Evolutionary conservation across 2,329 filamentous ascomycete genomes (phyloP).

Genomic region (Xylariaceae sp.): DNA sequence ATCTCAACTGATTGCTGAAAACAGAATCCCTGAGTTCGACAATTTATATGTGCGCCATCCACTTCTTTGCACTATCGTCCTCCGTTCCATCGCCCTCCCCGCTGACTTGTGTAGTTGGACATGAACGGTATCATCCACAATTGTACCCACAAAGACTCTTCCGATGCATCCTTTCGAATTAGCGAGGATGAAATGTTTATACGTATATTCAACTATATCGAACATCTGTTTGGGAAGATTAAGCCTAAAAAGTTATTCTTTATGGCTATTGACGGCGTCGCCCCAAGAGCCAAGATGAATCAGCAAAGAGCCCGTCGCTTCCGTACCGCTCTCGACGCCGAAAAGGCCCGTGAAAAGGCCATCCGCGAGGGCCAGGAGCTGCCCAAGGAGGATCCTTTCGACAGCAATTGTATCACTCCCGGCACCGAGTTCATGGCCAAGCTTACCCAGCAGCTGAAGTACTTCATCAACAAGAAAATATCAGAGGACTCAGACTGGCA

Average conservation of each 20-base stretch:
- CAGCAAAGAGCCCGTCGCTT: conserved; percentile 95
- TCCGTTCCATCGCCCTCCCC: conserved; percentile 20
- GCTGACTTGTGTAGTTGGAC: conserved; percentile 56
- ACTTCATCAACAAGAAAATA: conserved; percentile 98
- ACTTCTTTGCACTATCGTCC: conserved; percentile 14
- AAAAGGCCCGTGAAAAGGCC: conserved; percentile 87
- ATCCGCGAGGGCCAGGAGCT: conserved; percentile 84
- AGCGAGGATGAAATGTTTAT: conserved; percentile 99
- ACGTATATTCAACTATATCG: conserved; percentile 99
- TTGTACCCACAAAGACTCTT: conserved; percentile 95
- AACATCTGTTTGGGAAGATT: conserved; percentile 97
- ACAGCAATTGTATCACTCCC: conserved; percentile 98
- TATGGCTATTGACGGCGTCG: conserved; percentile 98
- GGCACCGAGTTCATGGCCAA: conserved; percentile 98
- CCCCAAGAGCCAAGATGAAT: conserved; percentile 98
- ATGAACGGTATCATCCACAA: conserved; percentile 99
- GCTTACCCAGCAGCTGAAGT: conserved; percentile 87
- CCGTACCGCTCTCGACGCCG: conserved; percentile 85
- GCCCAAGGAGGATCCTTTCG: conserved; percentile 92
- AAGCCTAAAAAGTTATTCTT: conserved; percentile 98
- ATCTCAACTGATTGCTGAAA: conserved; percentile 96
- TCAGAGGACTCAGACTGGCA: conserved; percentile 98
- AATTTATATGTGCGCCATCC: conserved; percentile 70
- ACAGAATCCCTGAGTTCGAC: conserved; percentile 98
- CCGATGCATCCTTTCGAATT: conserved; percentile 85